Conservation (phyloP, 495 filamentous ascomycete species). For the Apodospora peruviana region DNA sequence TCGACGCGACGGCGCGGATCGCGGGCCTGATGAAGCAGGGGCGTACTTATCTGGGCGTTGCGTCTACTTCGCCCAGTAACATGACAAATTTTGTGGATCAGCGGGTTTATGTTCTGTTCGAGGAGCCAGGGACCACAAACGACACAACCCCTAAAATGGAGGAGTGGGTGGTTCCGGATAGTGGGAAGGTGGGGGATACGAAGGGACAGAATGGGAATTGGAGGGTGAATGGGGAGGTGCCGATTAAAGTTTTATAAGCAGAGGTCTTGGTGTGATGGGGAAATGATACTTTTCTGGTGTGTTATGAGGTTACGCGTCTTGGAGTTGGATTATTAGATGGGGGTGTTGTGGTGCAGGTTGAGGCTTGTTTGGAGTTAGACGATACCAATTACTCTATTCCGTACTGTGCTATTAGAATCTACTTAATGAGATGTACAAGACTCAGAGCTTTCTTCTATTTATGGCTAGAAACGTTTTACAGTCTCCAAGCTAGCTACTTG, state of each 20-base stretch:
- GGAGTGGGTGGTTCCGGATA: constrained; percentile 11
- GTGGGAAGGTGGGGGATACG: background rate
- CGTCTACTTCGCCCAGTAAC: constrained; percentile 5
- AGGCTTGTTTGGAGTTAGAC: no score
- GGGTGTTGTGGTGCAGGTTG: no score
- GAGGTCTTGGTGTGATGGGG: no score
- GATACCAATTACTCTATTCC: no score
- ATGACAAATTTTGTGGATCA: constrained; percentile 8
- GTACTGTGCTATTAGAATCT: no score
- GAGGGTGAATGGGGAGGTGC: constrained; percentile 7
- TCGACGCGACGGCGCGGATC: constrained; percentile 3
- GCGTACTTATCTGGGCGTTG: constrained; percentile 9
- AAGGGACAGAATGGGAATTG: constrained; percentile 7
- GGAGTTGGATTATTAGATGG: no score
- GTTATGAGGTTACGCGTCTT: no score
- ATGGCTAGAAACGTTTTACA: no score
- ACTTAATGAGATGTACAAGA: no score
- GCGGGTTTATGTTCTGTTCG: constrained; percentile 11
- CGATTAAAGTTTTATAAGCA: background rate
- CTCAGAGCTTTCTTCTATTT: no score
- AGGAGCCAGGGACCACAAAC: constrained; percentile 2
- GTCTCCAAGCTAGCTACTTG: no score
- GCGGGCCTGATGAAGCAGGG: constrained; percentile 3
- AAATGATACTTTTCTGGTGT: no score
- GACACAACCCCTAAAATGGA: constrained; percentile 3